Base-by-base conservation (phyloP, 441 rosid species). In the Erodium texanum region DNA sequence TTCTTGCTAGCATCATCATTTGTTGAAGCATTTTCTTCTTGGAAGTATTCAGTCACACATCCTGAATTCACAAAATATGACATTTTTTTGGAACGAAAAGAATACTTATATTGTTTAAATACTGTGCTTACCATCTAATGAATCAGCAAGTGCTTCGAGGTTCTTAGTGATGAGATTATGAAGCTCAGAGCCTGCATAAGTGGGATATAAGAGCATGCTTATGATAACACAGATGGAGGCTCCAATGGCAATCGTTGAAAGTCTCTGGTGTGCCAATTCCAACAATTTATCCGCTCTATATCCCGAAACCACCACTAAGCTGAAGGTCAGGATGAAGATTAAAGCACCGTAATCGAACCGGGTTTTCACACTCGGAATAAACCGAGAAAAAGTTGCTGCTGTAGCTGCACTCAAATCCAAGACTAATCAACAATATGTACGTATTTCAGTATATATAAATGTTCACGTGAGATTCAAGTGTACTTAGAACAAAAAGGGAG, bases 251-350 rank as follows among this genome's bases (percentile, higher is more conserved):
- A 87, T 72, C 15, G 89, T 85, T 14, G 86, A 80, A 24, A 78
- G 22, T 76, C 92, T 85, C 65, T 80, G 71, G 15, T 70, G 76
- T 45, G 89, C 89, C 74, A 87, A 1, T 5, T 70, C 84, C 16
- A 80, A 19, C 23, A 87, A 71, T 72, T 77, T 75, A 5, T 80
- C 85, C 59, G 77, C 81, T 0, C 87, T 73, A 66, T 82, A 85
- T 4, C 88, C 85, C 0, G 87, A 82, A 38, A 84, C 85, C 14
- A 89, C 78, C 27, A 85, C 80, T 5, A 87, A 76, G 72, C 88
- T 85, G 72, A 85, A 87, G 66, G 92, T 83, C n/a, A 87, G 84
- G 73, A 87, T 83, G 67, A 87, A 87, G 73, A 87, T 87, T 76
- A 80, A 18, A 5, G 84, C 83, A 5, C 92, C 92, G 0, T 87